Evolutionary conservation across 148 eudicot species (phyloP).

Genomic region (Spergularia marina): DNA sequence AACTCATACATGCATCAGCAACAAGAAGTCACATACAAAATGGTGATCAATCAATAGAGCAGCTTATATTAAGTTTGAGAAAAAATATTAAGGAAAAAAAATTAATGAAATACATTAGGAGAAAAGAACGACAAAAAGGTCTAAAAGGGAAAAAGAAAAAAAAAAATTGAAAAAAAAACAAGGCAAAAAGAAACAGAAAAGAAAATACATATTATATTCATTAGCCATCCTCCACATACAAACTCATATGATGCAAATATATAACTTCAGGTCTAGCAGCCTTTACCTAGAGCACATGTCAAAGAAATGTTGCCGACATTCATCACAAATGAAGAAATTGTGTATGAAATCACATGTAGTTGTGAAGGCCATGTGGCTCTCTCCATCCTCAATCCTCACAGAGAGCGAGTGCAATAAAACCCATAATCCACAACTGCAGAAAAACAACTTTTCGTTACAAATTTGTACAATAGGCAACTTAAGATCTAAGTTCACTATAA

Average conservation of each 20-base stretch:
- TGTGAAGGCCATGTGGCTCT: slow-evolving; percentile 73
- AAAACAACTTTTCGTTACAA: slow-evolving; percentile 15
- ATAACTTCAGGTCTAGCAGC: slow-evolving; percentile 4
- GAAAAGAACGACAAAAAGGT: too few species aligned
- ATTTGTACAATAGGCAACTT: not conserved
- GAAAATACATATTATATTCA: too few species aligned
- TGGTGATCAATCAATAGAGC: too few species aligned
- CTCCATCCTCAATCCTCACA: slow-evolving; percentile 88
- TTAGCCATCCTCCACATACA: not conserved
- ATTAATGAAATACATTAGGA: too few species aligned
- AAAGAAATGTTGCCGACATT: slow-evolving; percentile 88
- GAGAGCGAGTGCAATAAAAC: slow-evolving; percentile 87
- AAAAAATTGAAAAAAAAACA: too few species aligned
- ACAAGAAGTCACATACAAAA: too few species aligned
- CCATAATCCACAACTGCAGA: slow-evolving; percentile 95
- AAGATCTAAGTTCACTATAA: not conserved
- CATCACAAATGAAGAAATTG: slow-evolving; percentile 88
- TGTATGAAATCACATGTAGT: slow-evolving; percentile 76
- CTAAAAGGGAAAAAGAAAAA: too few species aligned
- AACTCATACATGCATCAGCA: not conserved
- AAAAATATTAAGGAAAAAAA: too few species aligned
- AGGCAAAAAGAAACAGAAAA: too few species aligned
- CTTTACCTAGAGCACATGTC: slow-evolving; percentile 87
- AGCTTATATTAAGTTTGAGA: too few species aligned
- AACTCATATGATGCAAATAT: not conserved